Evolutionary conservation across 352 stramenopile genomes (phyloP).

Genomic region (Phytophthora kernoviae): DNA sequence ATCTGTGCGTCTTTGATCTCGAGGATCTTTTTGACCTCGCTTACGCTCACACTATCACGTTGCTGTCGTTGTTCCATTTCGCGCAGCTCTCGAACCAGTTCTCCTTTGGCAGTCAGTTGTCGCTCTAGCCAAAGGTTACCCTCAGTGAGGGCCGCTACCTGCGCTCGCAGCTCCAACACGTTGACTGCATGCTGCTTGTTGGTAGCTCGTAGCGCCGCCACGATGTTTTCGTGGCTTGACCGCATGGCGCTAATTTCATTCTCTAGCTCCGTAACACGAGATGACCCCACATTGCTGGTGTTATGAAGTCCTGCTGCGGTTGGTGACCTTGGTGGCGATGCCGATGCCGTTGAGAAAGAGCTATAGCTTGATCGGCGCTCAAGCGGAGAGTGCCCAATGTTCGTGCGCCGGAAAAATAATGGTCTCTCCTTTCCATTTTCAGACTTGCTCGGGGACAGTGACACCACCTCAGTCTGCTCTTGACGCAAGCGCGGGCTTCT

Average conservation of each 20-base stretch:
- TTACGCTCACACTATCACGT: slow-evolving; percentile 32
- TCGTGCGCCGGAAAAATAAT: slow-evolving; percentile 48
- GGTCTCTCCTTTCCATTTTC: slow-evolving; percentile 18
- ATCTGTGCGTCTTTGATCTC: slow-evolving; percentile 62
- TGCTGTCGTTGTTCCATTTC: slow-evolving; percentile 54
- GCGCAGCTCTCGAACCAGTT: slow-evolving; percentile 54
- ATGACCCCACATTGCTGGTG: slow-evolving; percentile 9
- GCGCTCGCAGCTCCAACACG: slow-evolving; percentile 64
- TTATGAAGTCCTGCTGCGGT: slow-evolving; percentile 8
- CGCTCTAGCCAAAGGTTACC: slow-evolving; percentile 67
- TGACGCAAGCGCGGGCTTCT: slow-evolving; percentile 14
- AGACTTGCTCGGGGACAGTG: slow-evolving; percentile 25
- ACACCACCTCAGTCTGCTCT: slow-evolving; percentile 38
- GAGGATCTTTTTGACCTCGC: slow-evolving; percentile 51
- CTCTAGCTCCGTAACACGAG: slow-evolving; percentile 59
- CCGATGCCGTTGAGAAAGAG: slow-evolving; percentile 19
- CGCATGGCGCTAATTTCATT: slow-evolving; percentile 65
- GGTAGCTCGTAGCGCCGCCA: slow-evolving; percentile 64
- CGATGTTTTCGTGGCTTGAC: slow-evolving; percentile 73
- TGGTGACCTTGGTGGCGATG: slow-evolving; percentile 17
- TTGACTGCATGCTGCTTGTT: slow-evolving; percentile 75
- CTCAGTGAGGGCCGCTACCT: slow-evolving; percentile 64
- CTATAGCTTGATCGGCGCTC: slow-evolving; percentile 44
- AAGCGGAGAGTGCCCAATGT: slow-evolving; percentile 35
- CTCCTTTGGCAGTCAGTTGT: slow-evolving; percentile 59